Conservation (phyloP, 495 filamentous ascomycete species). For the Penicillium alfredii region DNA sequence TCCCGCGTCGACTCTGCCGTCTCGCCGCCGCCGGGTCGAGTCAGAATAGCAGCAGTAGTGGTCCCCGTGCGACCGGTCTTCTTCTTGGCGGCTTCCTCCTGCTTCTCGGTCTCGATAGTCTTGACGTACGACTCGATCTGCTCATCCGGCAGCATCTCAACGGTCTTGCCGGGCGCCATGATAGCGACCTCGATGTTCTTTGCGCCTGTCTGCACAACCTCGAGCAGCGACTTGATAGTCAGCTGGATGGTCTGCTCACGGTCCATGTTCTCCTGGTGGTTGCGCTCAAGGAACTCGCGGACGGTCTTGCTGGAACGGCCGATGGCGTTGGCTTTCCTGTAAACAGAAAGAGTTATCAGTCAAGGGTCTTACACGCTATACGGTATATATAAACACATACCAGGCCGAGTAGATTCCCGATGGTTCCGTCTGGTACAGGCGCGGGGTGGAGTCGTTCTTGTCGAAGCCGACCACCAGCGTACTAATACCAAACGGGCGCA, state of each 20-base stretch:
- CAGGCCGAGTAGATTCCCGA: constrained; percentile 98
- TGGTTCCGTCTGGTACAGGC: constrained; percentile 95
- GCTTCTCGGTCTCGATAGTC: constrained; percentile 98
- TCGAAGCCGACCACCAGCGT: constrained; percentile 97
- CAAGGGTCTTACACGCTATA: neutral
- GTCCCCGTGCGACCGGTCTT: constrained; percentile 77
- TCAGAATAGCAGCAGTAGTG: constrained; percentile 72
- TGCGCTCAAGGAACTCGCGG: constrained; percentile 93
- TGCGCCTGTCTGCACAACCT: constrained; percentile 96
- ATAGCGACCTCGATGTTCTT: constrained; percentile 99
- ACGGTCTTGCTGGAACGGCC: constrained; percentile 98
- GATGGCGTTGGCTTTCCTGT: constrained; percentile 98
- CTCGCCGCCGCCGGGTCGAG: constrained; percentile 53
- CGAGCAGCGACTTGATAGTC: constrained; percentile 93
- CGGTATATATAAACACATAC: constrained; percentile 42
- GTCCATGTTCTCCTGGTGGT: constrained; percentile 96
- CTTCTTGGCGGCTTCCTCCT: constrained; percentile 96
- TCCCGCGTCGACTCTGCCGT: constrained; percentile 18
- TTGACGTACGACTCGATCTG: constrained; percentile 96
- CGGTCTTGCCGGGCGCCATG: constrained; percentile 86
- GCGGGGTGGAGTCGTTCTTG: constrained; percentile 74
- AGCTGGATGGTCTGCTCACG: constrained; percentile 93
- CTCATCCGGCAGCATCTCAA: constrained; percentile 94
- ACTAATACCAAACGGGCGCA: constrained; percentile 94
- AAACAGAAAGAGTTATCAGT: constrained; percentile 7